These are phyloP conservation scores for Castanea mollissima DNA, from an alignment of 306 rosid genomes.

Conservation along the genomic window DNA sequence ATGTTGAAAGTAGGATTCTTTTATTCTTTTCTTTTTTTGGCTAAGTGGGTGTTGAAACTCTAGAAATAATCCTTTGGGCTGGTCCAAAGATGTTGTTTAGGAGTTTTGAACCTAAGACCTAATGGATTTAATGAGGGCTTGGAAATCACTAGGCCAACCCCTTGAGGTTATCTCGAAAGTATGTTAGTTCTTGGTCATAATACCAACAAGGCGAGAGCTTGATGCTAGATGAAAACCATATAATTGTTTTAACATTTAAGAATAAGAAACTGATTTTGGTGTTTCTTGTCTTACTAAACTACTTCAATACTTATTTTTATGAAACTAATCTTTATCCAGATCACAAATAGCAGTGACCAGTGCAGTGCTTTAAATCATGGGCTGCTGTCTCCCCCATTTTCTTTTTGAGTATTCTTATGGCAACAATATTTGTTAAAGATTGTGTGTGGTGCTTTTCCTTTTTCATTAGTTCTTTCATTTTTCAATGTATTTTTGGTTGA, in stretches of 20 bases:
- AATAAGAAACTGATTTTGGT: not conserved
- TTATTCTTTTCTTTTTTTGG: no score
- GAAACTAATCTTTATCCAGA: not conserved
- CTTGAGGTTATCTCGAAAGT: not conserved
- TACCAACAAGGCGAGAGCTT: not conserved
- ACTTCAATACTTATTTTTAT: not conserved
- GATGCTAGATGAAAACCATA: not conserved
- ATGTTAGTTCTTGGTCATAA: not conserved
- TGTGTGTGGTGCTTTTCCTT: not conserved
- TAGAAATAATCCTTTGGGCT: no score
- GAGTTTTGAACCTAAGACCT: no score
- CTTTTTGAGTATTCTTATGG: not conserved
- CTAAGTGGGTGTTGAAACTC: no score
- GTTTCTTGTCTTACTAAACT: not conserved
- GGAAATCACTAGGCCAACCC: no score
- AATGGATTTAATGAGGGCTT: no score
- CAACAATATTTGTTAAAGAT: slow-evolving; percentile 5
- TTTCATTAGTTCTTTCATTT: not conserved
- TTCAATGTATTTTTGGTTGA: not conserved
- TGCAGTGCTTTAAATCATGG: slow-evolving; percentile 2
- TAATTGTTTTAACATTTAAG: not conserved
- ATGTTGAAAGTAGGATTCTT: not conserved
- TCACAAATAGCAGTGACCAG: not conserved
- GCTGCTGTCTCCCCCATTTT: not conserved
- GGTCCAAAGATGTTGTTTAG: no score